A percentile compares a stretch with the other conserved stretches of the same genome.
phyloP scores from a whole-genome alignment of 2,329 filamentous ascomycete species.

The Nemania sp. region DNA sequence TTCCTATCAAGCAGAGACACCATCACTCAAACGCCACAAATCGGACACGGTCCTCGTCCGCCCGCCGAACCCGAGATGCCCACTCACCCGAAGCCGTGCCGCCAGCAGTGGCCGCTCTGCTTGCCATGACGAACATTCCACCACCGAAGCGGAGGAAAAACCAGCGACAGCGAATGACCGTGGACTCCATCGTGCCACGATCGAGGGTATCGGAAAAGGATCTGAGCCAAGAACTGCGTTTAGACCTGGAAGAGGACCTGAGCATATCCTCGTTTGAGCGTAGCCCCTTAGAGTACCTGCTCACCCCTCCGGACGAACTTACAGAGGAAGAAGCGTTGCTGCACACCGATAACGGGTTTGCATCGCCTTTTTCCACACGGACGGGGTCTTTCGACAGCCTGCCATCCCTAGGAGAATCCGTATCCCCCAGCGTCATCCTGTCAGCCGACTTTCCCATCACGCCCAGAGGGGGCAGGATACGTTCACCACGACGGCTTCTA shows the following conservation, averaged over 20 bases:
- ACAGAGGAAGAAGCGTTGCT: slow-evolving; percentile 52
- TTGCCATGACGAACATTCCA: slow-evolving; percentile 67
- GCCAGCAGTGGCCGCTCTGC: slow-evolving; percentile 62
- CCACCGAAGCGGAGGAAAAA: slow-evolving; percentile 48
- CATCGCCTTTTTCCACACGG: slow-evolving; percentile 57
- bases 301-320: slow-evolving; percentile 64
- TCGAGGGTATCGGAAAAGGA: slow-evolving; percentile 63
- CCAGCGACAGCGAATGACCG: slow-evolving; percentile 50
- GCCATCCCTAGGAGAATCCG: slow-evolving; percentile 62
- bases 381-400: slow-evolving; percentile 65
- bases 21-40: slow-evolving; percentile 46
- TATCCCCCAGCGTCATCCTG: slow-evolving; percentile 53
- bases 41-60: slow-evolving; percentile 41
- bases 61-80: slow-evolving; percentile 46
- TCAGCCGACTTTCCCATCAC: slow-evolving; percentile 56
- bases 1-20: slow-evolving; percentile 49
- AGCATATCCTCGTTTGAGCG: slow-evolving; percentile 51
- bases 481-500: slow-evolving; percentile 53
- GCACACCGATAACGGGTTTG: slow-evolving; percentile 56
- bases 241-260: slow-evolving; percentile 25
- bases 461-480: slow-evolving; percentile 48
- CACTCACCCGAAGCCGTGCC: slow-evolving; percentile 60
- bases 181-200: slow-evolving; percentile 60
- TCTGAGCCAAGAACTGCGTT: slow-evolving; percentile 48
- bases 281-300: slow-evolving; percentile 62